Evolutionary conservation across 1,284 basidiomycete species (phyloP), one percentile per base, ranked within the genome.

Genomic region (Xerocomus nothofagi): DNA sequence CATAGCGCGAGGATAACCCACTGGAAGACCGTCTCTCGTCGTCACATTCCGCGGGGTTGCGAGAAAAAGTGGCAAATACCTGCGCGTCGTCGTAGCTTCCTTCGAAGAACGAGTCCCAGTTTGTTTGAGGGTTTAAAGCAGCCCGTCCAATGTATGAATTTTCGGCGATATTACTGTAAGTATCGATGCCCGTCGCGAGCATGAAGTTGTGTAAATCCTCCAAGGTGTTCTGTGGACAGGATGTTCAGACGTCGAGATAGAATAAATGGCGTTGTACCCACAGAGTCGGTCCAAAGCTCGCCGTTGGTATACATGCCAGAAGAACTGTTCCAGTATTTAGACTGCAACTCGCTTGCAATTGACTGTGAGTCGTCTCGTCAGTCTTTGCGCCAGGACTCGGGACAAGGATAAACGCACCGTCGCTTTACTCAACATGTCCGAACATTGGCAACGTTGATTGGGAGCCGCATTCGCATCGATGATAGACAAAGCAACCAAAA

Each of bases 141-240:
- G 70, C 63, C 38, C 56, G 58, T 7, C 77, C 77, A 45, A 80
- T 73, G 55, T 62, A 71, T 10, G 77, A 77, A 6, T 53, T 61
- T 39, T 76, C 71, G 3, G 73, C 74, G 9, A 77, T 61, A 18
- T 62, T 59, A n/a, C 56, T 49, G 44, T 71, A 79, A 11, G 71
- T 62, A 49, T 74, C 59, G 11, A 60, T 65, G 20, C 66, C 70
- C 10, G 70, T 71, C 12, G 68, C 71, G 9, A 77, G 67, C 75
- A 80, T 81, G 47, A 80, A 61, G 61, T 78, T 80, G 55, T 80
- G 76, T 6, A 81, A 57, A 54, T 81, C 79, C 57, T 81, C 80
- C 21, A 79, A 55, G 6, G 78, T 71, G 55, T 81, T 81, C 78
- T 81, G 49, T 47, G 11, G 23, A 39, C 17, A 10, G 15, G 7